phyloP scores from a whole-genome alignment of 495 filamentous ascomycete species.

The Sabuloglossum arenarium region DNA sequence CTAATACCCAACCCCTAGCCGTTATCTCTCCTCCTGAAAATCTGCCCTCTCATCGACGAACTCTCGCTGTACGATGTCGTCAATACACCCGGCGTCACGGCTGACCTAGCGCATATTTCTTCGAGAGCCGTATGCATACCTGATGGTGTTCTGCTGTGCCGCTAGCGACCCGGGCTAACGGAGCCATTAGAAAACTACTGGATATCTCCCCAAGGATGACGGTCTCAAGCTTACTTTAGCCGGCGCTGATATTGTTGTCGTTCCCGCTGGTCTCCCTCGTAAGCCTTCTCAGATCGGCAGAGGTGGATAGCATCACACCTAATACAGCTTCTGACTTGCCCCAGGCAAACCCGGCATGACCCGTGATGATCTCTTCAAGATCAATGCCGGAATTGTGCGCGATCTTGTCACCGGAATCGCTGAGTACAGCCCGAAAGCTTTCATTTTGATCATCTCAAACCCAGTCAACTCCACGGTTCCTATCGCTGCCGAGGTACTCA shows the following conservation, averaged over 20 bases:
- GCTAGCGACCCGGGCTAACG: constrained; percentile 6
- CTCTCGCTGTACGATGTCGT: constrained; percentile 97
- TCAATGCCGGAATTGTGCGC: constrained; percentile 88
- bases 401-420: constrained; percentile 69
- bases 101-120: constrained; percentile 95
- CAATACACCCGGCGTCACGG: constrained; percentile 87
- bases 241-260: constrained; percentile 84
- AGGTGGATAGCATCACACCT: neutral
- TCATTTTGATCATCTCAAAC: constrained; percentile 92
- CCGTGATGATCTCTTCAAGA: constrained; percentile 97
- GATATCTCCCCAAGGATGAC: constrained; percentile 77
- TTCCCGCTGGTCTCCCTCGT: constrained; percentile 96
- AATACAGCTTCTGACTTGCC: constrained; percentile 6
- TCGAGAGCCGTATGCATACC: constrained; percentile 55
- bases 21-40: constrained; percentile 85
- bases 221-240: constrained; percentile 74
- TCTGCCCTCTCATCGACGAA: constrained; percentile 65
- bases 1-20: constrained; percentile 32
- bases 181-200: constrained; percentile 55
- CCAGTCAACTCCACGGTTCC: constrained; percentile 98
- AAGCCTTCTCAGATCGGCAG: constrained; percentile 18
- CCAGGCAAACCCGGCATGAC: constrained; percentile 97
- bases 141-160: neutral
- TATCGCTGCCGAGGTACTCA: constrained; percentile 90
- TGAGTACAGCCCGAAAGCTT: constrained; percentile 74